These are phyloP conservation scores for Fomitopsis serialis DNA, from an alignment of 768 basidiomycete genomes.

Conservation along the genomic window DNA sequence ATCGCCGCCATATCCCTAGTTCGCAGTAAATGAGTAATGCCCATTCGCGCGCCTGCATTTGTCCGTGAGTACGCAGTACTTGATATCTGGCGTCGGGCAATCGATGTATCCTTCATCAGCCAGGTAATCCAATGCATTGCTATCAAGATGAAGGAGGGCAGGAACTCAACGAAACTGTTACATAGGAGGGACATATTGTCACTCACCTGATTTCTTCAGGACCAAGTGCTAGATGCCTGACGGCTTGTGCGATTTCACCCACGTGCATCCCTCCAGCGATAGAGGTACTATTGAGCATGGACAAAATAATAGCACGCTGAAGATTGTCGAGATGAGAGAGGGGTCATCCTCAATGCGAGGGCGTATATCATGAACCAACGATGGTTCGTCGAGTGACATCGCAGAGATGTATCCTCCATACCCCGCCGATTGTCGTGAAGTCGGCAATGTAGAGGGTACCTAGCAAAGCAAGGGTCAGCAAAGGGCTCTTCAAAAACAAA, in stretches of 20 bases:
- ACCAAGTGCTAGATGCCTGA: slow-evolving; percentile 2
- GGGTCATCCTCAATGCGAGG: slow-evolving; percentile 11
- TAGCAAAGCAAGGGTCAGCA: not conserved
- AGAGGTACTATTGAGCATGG: slow-evolving; percentile 11
- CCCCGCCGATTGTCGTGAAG: not conserved
- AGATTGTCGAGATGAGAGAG: slow-evolving; percentile 14
- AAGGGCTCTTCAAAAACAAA: too few relatives aligned
- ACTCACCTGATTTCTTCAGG: slow-evolving; percentile 6
- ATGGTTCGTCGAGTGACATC: not conserved
- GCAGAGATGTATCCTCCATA: not conserved
- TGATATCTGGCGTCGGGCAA: slow-evolving; percentile 4
- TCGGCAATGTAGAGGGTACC: not conserved
- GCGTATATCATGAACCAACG: not conserved
- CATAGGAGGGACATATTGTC: not conserved
- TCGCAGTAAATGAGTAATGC: too few relatives aligned
- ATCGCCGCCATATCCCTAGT: too few relatives aligned
- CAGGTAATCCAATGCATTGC: slow-evolving; percentile 18
- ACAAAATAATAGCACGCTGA: slow-evolving; percentile 18
- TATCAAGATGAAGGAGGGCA: not conserved
- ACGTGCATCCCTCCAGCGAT: slow-evolving; percentile 1
- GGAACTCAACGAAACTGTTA: too few relatives aligned
- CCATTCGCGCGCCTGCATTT: too few relatives aligned
- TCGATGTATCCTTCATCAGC: slow-evolving; percentile 14
- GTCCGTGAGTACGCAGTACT: not conserved
- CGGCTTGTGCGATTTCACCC: slow-evolving; percentile 3